Evolutionary conservation across 805 yeast species (phyloP), one percentile per base, ranked within the genome.

Genomic region (Ogataea chonburiensis): DNA sequence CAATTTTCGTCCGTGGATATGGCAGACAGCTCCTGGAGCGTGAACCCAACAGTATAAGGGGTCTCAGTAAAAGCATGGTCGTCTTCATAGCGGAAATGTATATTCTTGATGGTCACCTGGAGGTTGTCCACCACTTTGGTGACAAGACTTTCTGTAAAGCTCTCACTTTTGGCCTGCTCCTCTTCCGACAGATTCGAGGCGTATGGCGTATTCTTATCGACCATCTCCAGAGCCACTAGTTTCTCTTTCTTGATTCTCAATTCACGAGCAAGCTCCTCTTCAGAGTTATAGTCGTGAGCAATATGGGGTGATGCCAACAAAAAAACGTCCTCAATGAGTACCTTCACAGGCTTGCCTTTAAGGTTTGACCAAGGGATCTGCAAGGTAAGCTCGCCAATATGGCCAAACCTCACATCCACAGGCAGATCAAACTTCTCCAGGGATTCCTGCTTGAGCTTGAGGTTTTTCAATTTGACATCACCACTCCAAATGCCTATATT

Each of bases 401-500:
- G 87, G 25, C 99, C 99, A 55, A 83, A 84, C 43, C 77, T 75
- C 10, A 94, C 91, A 57, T 89, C 86, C 23, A 93, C 63, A 2
- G 99, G 98, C 24, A 94, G 63, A 44, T 84, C 77, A 46, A 93
- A 72, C 49, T 83, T 75, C 60, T 94, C 98, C 30, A 93, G 67
- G 3, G 96, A 87, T 65, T 89, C 97, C 43, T 84, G 82, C 62
- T 86, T 87, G 41, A 93, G 67, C 39, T 81, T 73, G 43, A 94
- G 71, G 56, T 89, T 80, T 44, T 71, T 73, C 37, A 93, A 68
- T 56, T 86, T 86, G 19, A 89, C 98, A 67, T 93, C 98, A 23
- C 99, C 99, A 52, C 88, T 78, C 96, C 98, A 89, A 21, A 93
- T 88, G 5, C 98, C 98, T 37, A 93, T 89, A 51, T 93, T 89